Evolutionary conservation across 768 basidiomycete species (phyloP).

Genomic region (Dentipellis fragilis): DNA sequence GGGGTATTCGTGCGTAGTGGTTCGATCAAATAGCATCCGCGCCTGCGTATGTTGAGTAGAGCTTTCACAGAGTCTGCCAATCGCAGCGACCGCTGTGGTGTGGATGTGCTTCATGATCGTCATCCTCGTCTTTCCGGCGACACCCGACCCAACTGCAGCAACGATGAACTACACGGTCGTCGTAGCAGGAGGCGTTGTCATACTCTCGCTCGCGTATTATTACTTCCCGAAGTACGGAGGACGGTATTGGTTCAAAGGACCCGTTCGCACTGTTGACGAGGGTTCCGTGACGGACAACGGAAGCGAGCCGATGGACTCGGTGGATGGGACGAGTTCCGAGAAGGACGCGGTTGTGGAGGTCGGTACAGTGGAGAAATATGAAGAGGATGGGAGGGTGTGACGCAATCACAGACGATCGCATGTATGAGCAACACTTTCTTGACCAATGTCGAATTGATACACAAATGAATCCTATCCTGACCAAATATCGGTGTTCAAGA

Average conservation of each 20-base stretch:
- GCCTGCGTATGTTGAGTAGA: slow-evolving; percentile 21
- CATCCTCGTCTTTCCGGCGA: slow-evolving; percentile 24
- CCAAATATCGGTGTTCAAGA: too few species aligned
- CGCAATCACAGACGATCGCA: too few species aligned
- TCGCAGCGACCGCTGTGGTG: neutral
- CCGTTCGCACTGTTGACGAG: neutral
- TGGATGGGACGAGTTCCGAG: too few species aligned
- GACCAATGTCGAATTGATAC: too few species aligned
- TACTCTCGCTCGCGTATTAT: slow-evolving; percentile 14
- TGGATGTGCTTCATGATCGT: slow-evolving; percentile 29
- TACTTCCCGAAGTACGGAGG: slow-evolving; percentile 2
- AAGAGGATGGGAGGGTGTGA: too few species aligned
- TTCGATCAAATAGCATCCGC: too few species aligned
- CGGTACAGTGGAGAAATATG: too few species aligned
- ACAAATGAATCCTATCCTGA: too few species aligned
- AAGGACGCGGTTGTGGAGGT: too few species aligned
- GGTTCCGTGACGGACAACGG: too few species aligned
- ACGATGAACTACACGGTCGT: slow-evolving; percentile 30
- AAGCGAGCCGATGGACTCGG: too few species aligned
- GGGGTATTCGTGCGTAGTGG: slow-evolving; percentile 3
- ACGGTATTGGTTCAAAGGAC: slow-evolving; percentile 1
- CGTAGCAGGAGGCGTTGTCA: slow-evolving; percentile 24
- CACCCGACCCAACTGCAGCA: slow-evolving; percentile 18
- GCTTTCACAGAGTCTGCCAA: slow-evolving; percentile 16
- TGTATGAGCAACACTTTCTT: too few species aligned